These are phyloP conservation scores for Sarocladium strictum DNA, from an alignment of 2,329 filamentous ascomycete species.

Conservation along the genomic window DNA sequence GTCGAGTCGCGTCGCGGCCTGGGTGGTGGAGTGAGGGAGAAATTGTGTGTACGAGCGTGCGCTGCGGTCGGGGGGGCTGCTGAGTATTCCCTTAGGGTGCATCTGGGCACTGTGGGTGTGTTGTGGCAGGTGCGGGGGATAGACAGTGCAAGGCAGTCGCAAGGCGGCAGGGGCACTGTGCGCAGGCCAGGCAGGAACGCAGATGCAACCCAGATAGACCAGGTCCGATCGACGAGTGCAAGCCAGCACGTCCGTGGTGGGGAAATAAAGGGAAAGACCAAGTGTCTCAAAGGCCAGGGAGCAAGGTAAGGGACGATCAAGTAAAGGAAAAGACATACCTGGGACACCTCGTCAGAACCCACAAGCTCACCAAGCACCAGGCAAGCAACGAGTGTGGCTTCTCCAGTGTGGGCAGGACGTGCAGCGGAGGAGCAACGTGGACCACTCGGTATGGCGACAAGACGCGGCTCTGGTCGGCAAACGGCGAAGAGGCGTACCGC, in stretches of 20 bases:
- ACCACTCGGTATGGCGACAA: background rate
- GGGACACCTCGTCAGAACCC: background rate
- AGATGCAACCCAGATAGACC: constrained; percentile 1
- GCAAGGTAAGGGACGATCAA: background rate
- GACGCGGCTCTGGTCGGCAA: background rate
- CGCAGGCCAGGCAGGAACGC: background rate
- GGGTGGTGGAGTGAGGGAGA: constrained; percentile 12
- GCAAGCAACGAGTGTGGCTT: constrained; percentile 2
- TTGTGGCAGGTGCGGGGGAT: background rate
- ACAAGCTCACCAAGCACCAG: constrained; percentile 3
- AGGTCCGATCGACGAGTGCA: background rate
- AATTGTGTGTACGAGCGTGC: constrained; percentile 9
- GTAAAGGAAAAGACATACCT: constrained; percentile 1
- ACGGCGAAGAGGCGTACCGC: background rate
- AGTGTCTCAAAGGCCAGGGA: constrained; percentile 3
- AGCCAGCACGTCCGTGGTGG: constrained; percentile 2
- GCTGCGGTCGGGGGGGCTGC: constrained; percentile 1
- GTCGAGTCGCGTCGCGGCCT: constrained; percentile 33
- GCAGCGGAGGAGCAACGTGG: constrained; percentile 5
- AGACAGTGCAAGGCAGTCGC: background rate
- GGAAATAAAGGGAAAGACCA: background rate
- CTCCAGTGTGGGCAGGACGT: constrained; percentile 3
- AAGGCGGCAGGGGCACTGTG: background rate
- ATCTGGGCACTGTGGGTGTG: background rate
- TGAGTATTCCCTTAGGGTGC: background rate